Evolutionary conservation across 441 rosid species (phyloP).

Genomic region (Aleurites moluccanus): DNA sequence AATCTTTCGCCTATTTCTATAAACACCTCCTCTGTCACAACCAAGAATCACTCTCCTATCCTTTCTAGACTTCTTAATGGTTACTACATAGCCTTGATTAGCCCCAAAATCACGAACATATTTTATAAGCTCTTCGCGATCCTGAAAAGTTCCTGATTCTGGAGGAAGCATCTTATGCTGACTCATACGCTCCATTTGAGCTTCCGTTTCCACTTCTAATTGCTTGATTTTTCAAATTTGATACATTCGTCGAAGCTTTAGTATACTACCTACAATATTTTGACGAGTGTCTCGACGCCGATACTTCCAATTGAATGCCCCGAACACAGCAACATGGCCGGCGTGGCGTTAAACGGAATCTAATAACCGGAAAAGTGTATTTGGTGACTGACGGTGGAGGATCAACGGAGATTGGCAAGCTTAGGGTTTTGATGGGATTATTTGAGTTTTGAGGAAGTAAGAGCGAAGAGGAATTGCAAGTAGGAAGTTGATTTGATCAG

Average conservation of each 20-base stretch:
- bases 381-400: not conserved
- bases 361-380: not conserved
- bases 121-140: conserved; percentile 56
- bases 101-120: conserved; percentile 58
- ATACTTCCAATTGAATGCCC: not conserved
- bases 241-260: not conserved
- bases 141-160: conserved; percentile 46
- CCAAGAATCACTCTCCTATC: conserved; percentile 64
- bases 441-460: not conserved
- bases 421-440: not conserved
- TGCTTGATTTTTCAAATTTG: conserved; percentile 1
- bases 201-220: conserved; percentile 29
- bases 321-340: not conserved
- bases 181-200: conserved; percentile 25
- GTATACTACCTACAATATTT: not conserved
- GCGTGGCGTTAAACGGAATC: not conserved
- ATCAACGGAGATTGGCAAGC: not conserved
- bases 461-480: not conserved
- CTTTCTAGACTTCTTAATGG: conserved; percentile 63
- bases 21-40: conserved; percentile 66
- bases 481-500: not conserved
- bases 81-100: conserved; percentile 61
- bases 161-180: conserved; percentile 56
- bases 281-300: not conserved
- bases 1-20: conserved; percentile 56